Base-by-base conservation (phyloP, 352 stramenopile genomes). In the Phytophthora sojae region DNA sequence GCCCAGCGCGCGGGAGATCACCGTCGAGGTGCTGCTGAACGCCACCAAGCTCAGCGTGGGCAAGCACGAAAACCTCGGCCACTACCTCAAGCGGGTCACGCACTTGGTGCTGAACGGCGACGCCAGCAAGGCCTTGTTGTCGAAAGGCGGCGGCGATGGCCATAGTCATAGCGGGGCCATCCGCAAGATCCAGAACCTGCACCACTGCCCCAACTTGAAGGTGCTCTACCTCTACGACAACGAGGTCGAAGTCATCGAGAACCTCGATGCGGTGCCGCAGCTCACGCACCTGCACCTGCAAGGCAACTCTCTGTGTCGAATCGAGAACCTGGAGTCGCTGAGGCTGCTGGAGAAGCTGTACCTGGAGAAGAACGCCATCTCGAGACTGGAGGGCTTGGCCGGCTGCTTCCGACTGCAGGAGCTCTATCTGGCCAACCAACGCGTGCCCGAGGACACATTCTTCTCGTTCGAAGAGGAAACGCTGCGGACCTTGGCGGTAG, bases 211-310 rank as follows among this genome's bases (percentile, higher is more conserved):
- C 21, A 85, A 86, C 32, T 67, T 92, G 17, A 85, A 88, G 68
- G 85, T 94, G 37, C 71, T 94, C 2, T 94, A 94, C 60, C 73
- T 94, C 49, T 94, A 94, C 76, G 85, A 92, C 76, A 94, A 92
- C 64, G 79, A 84, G 23, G 75, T 95, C 52, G 58, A 80, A 21
- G 35, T 15, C 8, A 83, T 93, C 44, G 84, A 92, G 53, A 80
- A 81, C 52, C 73, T 95, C 8, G 76, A 87, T 17, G 73, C n/a
- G 0, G 74, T 82, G 25, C 56, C 75, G 35, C 75, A 87, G 57
- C 69, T 95, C 61, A 90, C 85, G 56, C 87, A 95, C 17, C 47
- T 95, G 54, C 82, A 95, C 62, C 61, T 95, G 15, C 87, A 95
- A 70, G 81, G 86, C 70, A 95, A 95, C 57, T 72, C 67, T 11